Evolutionary conservation across 768 basidiomycete species (phyloP).

Genomic region (Neoboletus brunneissimus): DNA sequence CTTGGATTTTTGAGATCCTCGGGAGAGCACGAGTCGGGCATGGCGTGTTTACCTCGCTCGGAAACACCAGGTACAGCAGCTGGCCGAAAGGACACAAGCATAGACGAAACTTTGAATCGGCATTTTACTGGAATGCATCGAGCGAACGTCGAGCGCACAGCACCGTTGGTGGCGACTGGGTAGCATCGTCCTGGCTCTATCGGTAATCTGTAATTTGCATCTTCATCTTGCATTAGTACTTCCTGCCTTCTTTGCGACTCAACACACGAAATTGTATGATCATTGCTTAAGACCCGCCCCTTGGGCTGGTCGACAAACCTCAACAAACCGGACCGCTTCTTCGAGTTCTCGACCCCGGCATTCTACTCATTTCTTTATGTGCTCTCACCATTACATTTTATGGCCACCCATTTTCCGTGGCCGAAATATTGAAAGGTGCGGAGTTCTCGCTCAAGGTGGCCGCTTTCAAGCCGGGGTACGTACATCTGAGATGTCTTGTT

Average conservation of each 20-base stretch:
- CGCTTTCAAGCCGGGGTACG: too few relatives aligned
- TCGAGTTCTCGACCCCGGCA: neutral
- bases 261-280: neutral
- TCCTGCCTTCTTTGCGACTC: neutral
- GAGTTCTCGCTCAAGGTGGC: too few relatives aligned
- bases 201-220: neutral
- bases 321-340: neutral
- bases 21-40: constrained; percentile 70
- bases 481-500: too few relatives aligned
- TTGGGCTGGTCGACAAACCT: too few relatives aligned
- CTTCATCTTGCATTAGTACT: neutral
- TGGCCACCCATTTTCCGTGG: too few relatives aligned
- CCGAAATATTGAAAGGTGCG: too few relatives aligned
- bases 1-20: constrained; percentile 75
- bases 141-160: neutral
- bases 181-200: neutral
- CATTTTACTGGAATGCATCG: too few relatives aligned
- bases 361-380: too few relatives aligned
- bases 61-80: constrained; percentile 35
- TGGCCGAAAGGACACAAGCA: constrained; percentile 14
- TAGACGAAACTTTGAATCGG: constrained; percentile 8
- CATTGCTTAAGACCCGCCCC: neutral
- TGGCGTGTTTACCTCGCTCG: constrained; percentile 68
- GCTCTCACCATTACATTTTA: too few relatives aligned
- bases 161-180: neutral